Conservation (phyloP, 208 protist species). For the Leishmania major region DNA sequence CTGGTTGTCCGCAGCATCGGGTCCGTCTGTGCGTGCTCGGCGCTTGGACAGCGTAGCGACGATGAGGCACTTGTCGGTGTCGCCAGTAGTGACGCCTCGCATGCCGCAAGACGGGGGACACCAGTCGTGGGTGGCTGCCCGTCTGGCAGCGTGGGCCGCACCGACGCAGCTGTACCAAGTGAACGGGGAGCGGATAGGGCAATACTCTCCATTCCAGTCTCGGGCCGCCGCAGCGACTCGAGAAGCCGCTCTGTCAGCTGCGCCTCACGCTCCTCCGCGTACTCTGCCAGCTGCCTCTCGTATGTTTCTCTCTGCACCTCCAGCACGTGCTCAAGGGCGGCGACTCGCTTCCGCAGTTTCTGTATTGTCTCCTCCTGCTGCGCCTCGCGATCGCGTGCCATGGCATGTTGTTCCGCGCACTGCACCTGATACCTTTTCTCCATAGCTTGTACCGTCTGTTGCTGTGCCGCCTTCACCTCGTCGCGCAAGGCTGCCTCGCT, state of each 20-base stretch:
- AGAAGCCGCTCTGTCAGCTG: slow-evolving; percentile 28
- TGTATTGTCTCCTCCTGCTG: slow-evolving; percentile 22
- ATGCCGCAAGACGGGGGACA: background rate
- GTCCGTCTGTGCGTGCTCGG: background rate
- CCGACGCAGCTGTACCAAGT: background rate
- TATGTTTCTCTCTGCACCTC: slow-evolving; percentile 28
- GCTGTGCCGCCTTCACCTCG: slow-evolving; percentile 36
- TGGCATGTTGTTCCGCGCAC: slow-evolving; percentile 21
- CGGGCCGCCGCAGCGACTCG: slow-evolving; percentile 16
- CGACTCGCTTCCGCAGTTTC: slow-evolving; percentile 11
- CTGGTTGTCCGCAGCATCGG: background rate
- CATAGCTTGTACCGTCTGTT: slow-evolving; percentile 17
- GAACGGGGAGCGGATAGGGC: background rate
- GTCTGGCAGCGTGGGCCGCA: slow-evolving; percentile 12
- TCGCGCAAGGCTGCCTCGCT: slow-evolving; percentile 35
- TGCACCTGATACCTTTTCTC: slow-evolving; percentile 20
- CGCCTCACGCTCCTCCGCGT: slow-evolving; percentile 14
- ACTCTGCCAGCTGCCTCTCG: slow-evolving; percentile 28
- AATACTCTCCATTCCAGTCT: background rate
- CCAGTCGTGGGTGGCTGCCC: background rate
- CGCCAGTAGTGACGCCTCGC: background rate
- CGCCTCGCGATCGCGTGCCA: slow-evolving; percentile 40
- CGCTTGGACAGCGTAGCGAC: background rate
- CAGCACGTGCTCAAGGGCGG: slow-evolving; percentile 14
- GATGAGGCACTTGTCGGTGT: background rate